A percentile compares a stretch with the other conserved stretches of the same genome.
Conservation (phyloP, 495 filamentous ascomycete genomes). For the Talaromyces wortmannii region DNA sequence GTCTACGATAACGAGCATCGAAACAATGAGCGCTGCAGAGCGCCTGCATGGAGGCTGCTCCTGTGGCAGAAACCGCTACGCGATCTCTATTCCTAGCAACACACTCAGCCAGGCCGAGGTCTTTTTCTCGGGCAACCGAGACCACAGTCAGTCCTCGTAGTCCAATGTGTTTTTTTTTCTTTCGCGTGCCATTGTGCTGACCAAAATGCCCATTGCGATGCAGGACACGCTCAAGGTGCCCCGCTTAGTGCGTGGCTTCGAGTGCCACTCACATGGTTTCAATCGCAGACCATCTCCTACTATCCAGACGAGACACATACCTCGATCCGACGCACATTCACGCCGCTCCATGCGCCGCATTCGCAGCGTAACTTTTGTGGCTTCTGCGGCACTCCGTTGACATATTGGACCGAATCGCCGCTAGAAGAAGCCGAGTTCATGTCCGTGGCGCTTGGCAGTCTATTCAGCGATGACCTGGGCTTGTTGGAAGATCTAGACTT, state of each 20-base stretch:
- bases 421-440: slow-evolving; percentile 65
- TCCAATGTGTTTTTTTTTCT: not conserved
- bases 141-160: slow-evolving; percentile 50
- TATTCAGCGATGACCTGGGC: slow-evolving; percentile 57
- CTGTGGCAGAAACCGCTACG: slow-evolving; percentile 80
- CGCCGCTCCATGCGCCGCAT: slow-evolving; percentile 48
- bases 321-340: slow-evolving; percentile 66
- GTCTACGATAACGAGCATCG: too few species aligned
- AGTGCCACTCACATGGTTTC: slow-evolving; percentile 70
- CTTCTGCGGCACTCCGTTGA: slow-evolving; percentile 77
- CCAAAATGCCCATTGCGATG: not conserved
- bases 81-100: slow-evolving; percentile 57
- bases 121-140: slow-evolving; percentile 58
- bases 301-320: slow-evolving; percentile 70
- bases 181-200: not conserved
- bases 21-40: slow-evolving; percentile 35
- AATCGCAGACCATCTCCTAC: slow-evolving; percentile 61
- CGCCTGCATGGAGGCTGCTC: slow-evolving; percentile 69
- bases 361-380: slow-evolving; percentile 78
- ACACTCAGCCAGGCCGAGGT: slow-evolving; percentile 52
- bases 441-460: slow-evolving; percentile 63
- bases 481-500: slow-evolving; percentile 63
- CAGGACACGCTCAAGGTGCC: slow-evolving; percentile 60
- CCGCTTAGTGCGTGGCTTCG: slow-evolving; percentile 73
- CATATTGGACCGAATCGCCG: slow-evolving; percentile 71